Evolutionary conservation across 306 rosid genomes (phyloP).

Genomic region (Cercis canadensis): DNA sequence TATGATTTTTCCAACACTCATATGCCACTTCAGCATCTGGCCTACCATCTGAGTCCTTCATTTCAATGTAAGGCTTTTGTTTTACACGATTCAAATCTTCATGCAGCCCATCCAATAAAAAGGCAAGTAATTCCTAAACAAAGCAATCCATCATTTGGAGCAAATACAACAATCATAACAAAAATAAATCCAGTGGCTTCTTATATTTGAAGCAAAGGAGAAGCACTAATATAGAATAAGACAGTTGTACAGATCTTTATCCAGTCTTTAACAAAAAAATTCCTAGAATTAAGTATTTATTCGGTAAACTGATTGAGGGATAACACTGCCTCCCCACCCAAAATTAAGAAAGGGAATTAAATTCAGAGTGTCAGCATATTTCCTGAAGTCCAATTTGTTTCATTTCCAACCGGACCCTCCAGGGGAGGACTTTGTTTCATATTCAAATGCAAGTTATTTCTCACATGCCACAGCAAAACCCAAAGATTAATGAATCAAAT

Average conservation of each 20-base stretch:
- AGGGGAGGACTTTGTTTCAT: not conserved
- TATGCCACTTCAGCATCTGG: conserved; percentile 93
- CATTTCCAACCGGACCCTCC: not conserved
- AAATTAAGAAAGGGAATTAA: not conserved
- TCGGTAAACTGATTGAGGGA: not conserved
- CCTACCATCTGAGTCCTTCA: conserved; percentile 88
- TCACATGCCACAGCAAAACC: not conserved
- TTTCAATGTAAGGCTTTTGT: conserved; percentile 96
- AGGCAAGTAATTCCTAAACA: conserved; percentile 94
- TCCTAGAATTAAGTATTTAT: not conserved
- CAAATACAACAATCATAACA: conserved; percentile 30
- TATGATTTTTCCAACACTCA: conserved; percentile 96
- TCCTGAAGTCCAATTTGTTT: conserved; percentile 18
- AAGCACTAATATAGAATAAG: conserved; percentile 4
- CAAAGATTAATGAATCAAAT: not conserved
- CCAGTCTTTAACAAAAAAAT: not conserved
- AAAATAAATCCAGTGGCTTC: conserved; percentile 27
- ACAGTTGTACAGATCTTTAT: not conserved
- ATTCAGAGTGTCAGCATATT: conserved; percentile 4
- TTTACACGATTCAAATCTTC: conserved; percentile 99
- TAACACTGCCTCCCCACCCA: not conserved
- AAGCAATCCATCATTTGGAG: conserved; percentile 35
- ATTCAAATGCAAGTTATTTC: conserved; percentile 7
- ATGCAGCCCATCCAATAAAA: conserved; percentile 96
- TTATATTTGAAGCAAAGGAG: conserved; percentile 15